phyloP scores from a whole-genome alignment of 768 basidiomycete genomes.

The Sarcodon sp. region DNA sequence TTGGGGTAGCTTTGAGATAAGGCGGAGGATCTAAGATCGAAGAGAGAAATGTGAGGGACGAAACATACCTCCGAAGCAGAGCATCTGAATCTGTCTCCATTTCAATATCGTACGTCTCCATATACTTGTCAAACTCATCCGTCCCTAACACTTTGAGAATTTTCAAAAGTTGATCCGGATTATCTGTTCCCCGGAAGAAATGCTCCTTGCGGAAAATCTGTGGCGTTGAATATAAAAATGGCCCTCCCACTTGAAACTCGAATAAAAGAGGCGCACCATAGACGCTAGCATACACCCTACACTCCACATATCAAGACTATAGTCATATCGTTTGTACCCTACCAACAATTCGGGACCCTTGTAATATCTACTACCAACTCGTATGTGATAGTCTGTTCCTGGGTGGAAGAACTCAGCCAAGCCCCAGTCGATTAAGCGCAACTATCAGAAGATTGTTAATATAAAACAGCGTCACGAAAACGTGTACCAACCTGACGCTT shows the following conservation, averaged over 20 bases:
- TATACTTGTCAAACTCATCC: slow-evolving; percentile 84
- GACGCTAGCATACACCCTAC: slow-evolving; percentile 98
- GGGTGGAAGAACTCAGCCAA: slow-evolving; percentile 98
- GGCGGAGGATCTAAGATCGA: slow-evolving; percentile 4
- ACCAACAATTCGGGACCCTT: slow-evolving; percentile 94
- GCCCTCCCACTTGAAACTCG: neutral
- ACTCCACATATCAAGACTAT: slow-evolving; percentile 97
- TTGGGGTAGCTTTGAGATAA: slow-evolving; percentile 54
- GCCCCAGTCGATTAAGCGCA: slow-evolving; percentile 97
- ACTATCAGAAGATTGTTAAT: slow-evolving; percentile 26
- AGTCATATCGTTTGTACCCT: slow-evolving; percentile 96
- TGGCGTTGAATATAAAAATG: slow-evolving; percentile 1
- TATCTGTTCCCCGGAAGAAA: slow-evolving; percentile 99
- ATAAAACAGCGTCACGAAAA: neutral
- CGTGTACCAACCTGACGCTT: slow-evolving; percentile 59
- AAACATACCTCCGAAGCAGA: slow-evolving; percentile 62
- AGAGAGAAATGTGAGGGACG: neutral
- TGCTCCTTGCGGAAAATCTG: slow-evolving; percentile 98
- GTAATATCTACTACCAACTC: slow-evolving; percentile 94
- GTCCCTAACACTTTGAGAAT: slow-evolving; percentile 96
- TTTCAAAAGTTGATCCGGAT: slow-evolving; percentile 96
- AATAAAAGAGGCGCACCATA: slow-evolving; percentile 44
- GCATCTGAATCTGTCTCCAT: slow-evolving; percentile 90
- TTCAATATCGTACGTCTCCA: slow-evolving; percentile 88
- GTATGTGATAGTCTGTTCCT: slow-evolving; percentile 92